These are phyloP conservation scores for Stachybotrys chlorohalonatus DNA, from an alignment of 2,329 filamentous ascomycete species.

Conservation along the genomic window DNA sequence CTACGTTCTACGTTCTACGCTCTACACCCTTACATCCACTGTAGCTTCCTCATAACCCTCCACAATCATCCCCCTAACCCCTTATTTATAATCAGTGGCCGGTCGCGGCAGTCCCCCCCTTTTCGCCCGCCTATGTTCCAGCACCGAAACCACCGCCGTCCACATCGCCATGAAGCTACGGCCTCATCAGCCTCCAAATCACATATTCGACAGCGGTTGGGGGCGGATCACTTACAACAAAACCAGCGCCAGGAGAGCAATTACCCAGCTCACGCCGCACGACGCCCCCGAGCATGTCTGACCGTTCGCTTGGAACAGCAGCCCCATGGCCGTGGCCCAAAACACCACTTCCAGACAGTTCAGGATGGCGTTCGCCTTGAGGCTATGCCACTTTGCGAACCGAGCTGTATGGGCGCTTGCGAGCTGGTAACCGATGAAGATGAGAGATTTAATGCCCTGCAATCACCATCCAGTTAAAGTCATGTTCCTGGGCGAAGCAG, in stretches of 20 bases:
- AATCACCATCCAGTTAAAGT: not conserved
- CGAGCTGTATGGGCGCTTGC: not conserved
- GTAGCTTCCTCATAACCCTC: too few species aligned
- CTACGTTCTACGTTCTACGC: too few species aligned
- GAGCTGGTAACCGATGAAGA: not conserved
- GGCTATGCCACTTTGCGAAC: not conserved
- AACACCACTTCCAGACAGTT: not conserved
- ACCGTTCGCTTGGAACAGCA: not conserved
- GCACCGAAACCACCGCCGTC: not conserved
- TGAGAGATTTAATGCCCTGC: not conserved
- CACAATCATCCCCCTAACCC: too few species aligned
- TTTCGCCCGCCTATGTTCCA: not conserved
- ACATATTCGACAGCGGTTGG: too few species aligned
- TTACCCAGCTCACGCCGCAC: not conserved
- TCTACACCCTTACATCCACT: too few species aligned
- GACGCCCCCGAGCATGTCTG: not conserved
- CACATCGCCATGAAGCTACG: not conserved
- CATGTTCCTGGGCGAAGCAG: too few species aligned
- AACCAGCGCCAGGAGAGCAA: not conserved
- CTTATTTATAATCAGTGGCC: not conserved
- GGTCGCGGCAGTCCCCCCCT: not conserved
- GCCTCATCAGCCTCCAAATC: too few species aligned
- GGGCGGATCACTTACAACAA: not conserved
- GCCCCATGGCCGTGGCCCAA: not conserved
- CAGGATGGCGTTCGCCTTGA: not conserved